phyloP scores from a whole-genome alignment of 306 rosid species.

The Sphenostylis stenocarpa region DNA sequence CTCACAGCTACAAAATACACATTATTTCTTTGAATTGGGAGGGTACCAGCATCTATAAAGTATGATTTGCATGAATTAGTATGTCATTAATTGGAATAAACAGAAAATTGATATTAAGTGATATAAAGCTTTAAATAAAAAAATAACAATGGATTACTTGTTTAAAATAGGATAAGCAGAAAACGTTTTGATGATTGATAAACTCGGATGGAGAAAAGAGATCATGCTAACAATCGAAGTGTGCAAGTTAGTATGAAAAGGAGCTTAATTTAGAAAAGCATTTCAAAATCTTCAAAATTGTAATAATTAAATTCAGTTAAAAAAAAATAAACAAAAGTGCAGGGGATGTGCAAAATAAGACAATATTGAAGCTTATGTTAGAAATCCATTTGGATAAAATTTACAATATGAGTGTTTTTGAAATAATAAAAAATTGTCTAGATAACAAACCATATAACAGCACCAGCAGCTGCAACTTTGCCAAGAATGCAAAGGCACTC shows the following conservation, averaged over 20 bases:
- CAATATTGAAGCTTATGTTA: neutral
- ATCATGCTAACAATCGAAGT: constrained; percentile 7
- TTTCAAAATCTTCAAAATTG: constrained; percentile 13
- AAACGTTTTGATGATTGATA: neutral
- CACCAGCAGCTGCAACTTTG: constrained; percentile 99
- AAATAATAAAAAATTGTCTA: constrained; percentile 25
- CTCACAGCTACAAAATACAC: neutral
- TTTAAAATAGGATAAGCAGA: constrained; percentile 3
- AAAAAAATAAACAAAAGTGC: neutral
- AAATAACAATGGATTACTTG: neutral
- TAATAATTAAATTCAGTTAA: neutral
- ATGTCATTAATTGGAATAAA: neutral
- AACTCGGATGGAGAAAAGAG: constrained; percentile 4
- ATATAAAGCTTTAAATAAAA: neutral
- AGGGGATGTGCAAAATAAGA: neutral
- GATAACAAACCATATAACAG: constrained; percentile 86
- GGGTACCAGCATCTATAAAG: neutral
- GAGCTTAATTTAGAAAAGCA: neutral
- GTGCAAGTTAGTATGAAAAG: neutral
- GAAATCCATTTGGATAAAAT: constrained; percentile 12
- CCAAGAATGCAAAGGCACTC: constrained; percentile 98
- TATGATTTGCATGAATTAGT: constrained; percentile 12
- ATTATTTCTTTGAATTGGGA: constrained; percentile 16
- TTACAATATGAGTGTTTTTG: constrained; percentile 11
- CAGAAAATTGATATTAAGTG: neutral